Base-by-base conservation (phyloP, 2,329 filamentous ascomycete species). In the Diplodia mutila region DNA sequence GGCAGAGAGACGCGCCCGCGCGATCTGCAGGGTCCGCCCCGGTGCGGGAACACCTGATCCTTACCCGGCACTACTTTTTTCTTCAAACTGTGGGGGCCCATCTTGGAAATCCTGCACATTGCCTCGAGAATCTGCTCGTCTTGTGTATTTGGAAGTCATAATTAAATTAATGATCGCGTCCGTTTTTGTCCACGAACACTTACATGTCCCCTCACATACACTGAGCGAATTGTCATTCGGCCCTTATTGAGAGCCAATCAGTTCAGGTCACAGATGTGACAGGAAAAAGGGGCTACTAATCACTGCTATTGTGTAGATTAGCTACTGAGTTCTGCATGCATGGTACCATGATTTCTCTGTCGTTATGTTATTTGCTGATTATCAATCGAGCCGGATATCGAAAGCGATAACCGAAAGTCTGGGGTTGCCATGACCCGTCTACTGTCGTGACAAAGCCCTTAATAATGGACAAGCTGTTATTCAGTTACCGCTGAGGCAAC, bases 1-100 rank as follows among this genome's bases (percentile, higher is more conserved):
- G 32, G 32, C n/a, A 51, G n/a, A n/a, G n/a, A n/a, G 59, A 63
- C 59, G 59, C 59, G 59, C 59, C 42, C 21, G 59, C 59, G 59
- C 59, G 59, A 51, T 48, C 42, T 21, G 12, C 27, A 39, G 29
- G 18, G 16, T 51, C 39, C 59, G 16, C 12, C 11, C 23, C 8
- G 29, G 1, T 46, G 39, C 59, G 59, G 21, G 46, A 63, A 51
- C 59, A 51, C 27, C 59, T 63, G 59, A 37, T 27, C 23, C 11
- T 23, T n/a, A 34, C 59, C 39, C 59, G 59, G 46, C 59, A 51
- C 25, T 29, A 51, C 27, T 63, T 63, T 48, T 14, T n/a, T 1
- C 21, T 29, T 12, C 39, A n/a, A n/a, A n/a, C n/a, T n/a, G n/a
- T n/a, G n/a, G n/a, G n/a, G n/a, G n/a, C n/a, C n/a, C n/a, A n/a